A percentile compares a stretch with the other conserved stretches of the same genome.
Conservation (phyloP, 768 basidiomycete species). For the Hirschioporus abietinus region DNA sequence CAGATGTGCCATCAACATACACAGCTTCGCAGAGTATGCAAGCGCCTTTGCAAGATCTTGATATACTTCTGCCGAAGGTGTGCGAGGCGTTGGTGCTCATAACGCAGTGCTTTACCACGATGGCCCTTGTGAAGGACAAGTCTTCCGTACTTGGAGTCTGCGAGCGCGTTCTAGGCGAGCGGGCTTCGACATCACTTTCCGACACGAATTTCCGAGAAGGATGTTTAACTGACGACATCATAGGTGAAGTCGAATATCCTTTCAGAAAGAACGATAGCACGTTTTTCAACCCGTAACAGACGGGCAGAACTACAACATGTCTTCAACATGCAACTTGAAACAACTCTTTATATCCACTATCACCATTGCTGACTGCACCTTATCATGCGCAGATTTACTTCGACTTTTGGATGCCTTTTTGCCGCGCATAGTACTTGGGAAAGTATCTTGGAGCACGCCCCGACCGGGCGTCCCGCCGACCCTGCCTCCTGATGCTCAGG, state of each 20-base stretch:
- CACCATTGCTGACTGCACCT: not conserved
- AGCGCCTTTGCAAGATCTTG: constrained; percentile 39
- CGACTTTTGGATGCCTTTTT: constrained; percentile 74
- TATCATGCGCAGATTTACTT: constrained; percentile 51
- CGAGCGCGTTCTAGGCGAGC: constrained; percentile 17
- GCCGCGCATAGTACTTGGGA: constrained; percentile 80
- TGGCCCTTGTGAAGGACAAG: constrained; percentile 48
- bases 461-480: constrained; percentile 2
- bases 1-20: constrained; percentile 5
- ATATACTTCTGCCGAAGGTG: constrained; percentile 69
- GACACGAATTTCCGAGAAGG: constrained; percentile 1
- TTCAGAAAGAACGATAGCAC: not conserved
- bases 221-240: constrained; percentile 18
- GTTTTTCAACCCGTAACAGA: not conserved
- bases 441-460: constrained; percentile 21
- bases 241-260: constrained; percentile 15
- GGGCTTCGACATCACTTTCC: constrained; percentile 5
- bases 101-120: constrained; percentile 67
- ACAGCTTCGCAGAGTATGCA: constrained; percentile 6
- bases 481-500: constrained; percentile 7
- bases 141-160: constrained; percentile 1
- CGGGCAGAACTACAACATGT: not conserved
- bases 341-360: not conserved
- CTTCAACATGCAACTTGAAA: not conserved
- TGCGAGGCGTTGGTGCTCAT: constrained; percentile 78